Percentiles rank a stretch among this genome's conserved stretches.
phyloP scores from a whole-genome alignment of 306 rosid genomes.

The Rosa persica region DNA sequence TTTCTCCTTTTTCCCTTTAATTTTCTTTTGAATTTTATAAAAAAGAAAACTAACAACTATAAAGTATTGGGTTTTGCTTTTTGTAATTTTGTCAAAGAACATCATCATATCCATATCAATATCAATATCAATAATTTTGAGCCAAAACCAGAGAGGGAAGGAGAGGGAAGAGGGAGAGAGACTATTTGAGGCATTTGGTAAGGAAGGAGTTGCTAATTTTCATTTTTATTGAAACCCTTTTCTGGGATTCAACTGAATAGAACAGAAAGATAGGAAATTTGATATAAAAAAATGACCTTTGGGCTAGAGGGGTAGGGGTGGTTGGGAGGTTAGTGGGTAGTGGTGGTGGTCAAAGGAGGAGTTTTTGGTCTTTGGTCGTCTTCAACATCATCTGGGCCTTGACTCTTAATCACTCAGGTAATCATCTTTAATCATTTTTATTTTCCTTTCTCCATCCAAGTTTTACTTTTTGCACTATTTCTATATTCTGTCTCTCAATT shows the following conservation, averaged over 20 bases:
- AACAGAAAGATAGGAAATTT: conserved; percentile 15
- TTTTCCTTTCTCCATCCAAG: conserved; percentile 3
- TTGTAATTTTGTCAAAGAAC: conserved; percentile 50
- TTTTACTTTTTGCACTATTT: conserved; percentile 9
- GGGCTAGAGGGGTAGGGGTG: conserved; percentile 33
- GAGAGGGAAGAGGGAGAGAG: not conserved
- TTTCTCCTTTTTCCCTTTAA: conserved; percentile 21
- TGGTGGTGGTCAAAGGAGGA: conserved; percentile 24
- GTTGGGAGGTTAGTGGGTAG: conserved; percentile 30
- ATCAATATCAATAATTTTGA: conserved; percentile 28
- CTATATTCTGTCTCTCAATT: conserved; percentile 6
- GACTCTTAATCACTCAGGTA: conserved; percentile 47
- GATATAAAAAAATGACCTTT: conserved; percentile 11
- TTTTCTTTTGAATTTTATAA: conserved; percentile 33
- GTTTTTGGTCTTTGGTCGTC: conserved; percentile 24
- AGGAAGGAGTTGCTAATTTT: conserved; percentile 13
- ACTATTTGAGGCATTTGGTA: not conserved
- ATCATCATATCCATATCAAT: conserved; percentile 36
- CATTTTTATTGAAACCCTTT: conserved; percentile 1
- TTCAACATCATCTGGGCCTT: conserved; percentile 27
- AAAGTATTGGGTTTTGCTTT: conserved; percentile 30
- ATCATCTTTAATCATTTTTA: conserved; percentile 33
- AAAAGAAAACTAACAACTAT: conserved; percentile 9
- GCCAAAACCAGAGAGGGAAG: conserved; percentile 25
- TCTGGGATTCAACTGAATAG: conserved; percentile 27